phyloP scores from a whole-genome alignment of 129 eudicot genomes.

The Daucus carota region DH1_v3.0 NC_030386.2:39206001-39206500 shows the following conservation, averaged over 20 bases:
- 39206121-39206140: constrained; percentile 61
- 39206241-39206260: constrained; percentile 66
- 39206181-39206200: constrained; percentile 16
- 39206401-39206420: constrained; percentile 23
- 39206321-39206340: constrained; percentile 95
- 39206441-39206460: neutral
- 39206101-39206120: constrained; percentile 73
- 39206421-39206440: neutral
- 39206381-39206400: constrained; percentile 17
- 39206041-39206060: constrained; percentile 43
- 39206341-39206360: constrained; percentile 89
- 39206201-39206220: constrained; percentile 6
- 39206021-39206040: constrained; percentile 66
- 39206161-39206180: constrained; percentile 36
- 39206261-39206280: constrained; percentile 35
- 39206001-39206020: constrained; percentile 29
- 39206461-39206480: neutral
- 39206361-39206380: constrained; percentile 70
- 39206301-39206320: constrained; percentile 80
- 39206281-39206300: constrained; percentile 44
- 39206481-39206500: neutral
- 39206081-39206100: constrained; percentile 43
- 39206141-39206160: constrained; percentile 59
- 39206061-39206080: constrained; percentile 82
- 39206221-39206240: constrained; percentile 28